Conservation (phyloP, 2,329 filamentous ascomycete genomes). For the Hawksworthiomyces lignivorus region DNA sequence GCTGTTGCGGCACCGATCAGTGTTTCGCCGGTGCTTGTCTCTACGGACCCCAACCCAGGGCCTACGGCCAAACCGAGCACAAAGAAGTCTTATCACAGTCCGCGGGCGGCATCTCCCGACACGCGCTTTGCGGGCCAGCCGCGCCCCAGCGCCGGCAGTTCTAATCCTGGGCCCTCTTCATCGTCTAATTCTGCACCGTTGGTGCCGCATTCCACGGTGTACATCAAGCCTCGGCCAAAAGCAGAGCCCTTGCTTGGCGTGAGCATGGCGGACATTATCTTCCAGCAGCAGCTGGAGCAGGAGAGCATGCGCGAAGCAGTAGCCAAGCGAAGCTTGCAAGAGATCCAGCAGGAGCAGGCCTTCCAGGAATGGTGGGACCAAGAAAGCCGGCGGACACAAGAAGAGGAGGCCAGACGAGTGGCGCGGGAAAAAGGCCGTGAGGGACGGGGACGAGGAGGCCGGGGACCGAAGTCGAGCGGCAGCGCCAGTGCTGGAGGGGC, state of each 20-base stretch:
- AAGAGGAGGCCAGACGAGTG: conserved; percentile 44
- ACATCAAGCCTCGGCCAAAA: conserved; percentile 49
- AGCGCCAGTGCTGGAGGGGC: neutral
- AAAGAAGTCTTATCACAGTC: conserved; percentile 30
- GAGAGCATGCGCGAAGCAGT: conserved; percentile 73
- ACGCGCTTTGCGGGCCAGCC: conserved; percentile 55
- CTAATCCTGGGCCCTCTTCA: conserved; percentile 8
- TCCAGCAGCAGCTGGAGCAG: conserved; percentile 78
- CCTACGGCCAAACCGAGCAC: conserved; percentile 30
- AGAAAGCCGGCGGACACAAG: conserved; percentile 65
- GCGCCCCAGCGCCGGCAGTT: conserved; percentile 23
- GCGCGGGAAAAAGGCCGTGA: conserved; percentile 35
- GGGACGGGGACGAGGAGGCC: too few relatives aligned
- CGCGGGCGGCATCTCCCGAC: conserved; percentile 51
- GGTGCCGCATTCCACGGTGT: conserved; percentile 54
- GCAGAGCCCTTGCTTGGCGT: conserved; percentile 53
- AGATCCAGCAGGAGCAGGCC: conserved; percentile 94
- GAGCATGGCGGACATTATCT: conserved; percentile 82
- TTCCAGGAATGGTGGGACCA: conserved; percentile 97
- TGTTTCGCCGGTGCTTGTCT: neutral
- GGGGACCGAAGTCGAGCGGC: conserved; percentile 3
- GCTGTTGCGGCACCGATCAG: neutral
- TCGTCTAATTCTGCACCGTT: conserved; percentile 25
- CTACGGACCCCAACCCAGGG: conserved; percentile 33
- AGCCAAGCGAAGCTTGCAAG: conserved; percentile 80